Conservation (phyloP, 768 basidiomycete genomes). For the Lanmaoa pseudosensibilis region DNA sequence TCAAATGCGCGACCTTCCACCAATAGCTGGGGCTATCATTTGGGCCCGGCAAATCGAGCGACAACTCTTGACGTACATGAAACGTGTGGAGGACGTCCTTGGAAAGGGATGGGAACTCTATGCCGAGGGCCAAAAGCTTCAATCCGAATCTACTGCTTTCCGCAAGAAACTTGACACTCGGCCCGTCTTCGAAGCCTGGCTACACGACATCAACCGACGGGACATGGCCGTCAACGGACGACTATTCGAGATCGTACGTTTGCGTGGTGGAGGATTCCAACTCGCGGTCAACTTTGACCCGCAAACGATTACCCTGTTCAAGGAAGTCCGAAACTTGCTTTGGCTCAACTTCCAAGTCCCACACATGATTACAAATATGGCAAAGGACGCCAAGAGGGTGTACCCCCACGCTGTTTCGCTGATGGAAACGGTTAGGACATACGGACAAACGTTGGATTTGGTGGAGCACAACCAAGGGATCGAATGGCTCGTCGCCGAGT, state of each 20-base stretch:
- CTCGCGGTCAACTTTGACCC: conserved; percentile 97
- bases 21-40: conserved; percentile 97
- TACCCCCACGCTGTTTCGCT: conserved; percentile 97
- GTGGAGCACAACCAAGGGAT: conserved; percentile 90
- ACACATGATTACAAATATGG: conserved; percentile 92
- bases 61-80: conserved; percentile 96
- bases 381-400: conserved; percentile 97
- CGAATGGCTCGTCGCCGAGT: conserved; percentile 93
- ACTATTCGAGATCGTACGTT: conserved; percentile 84
- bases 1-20: conserved; percentile 96
- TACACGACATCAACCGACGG: conserved; percentile 90
- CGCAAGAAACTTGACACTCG: conserved; percentile 94
- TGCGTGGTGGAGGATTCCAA: conserved; percentile 76
- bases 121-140: conserved; percentile 97
- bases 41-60: conserved; percentile 99
- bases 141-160: conserved; percentile 88
- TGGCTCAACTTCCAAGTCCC: conserved; percentile 97
- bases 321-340: conserved; percentile 92
- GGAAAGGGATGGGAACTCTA: conserved; percentile 99
- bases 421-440: conserved; percentile 99
- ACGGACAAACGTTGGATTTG: conserved; percentile 91
- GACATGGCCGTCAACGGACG: conserved; percentile 91
- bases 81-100: conserved; percentile 96
- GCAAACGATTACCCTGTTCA: conserved; percentile 97
- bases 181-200: conserved; percentile 94